These are phyloP conservation scores for Diplodia corticola DNA, from an alignment of 2,329 filamentous ascomycete genomes.

Conservation along the genomic window DNA sequence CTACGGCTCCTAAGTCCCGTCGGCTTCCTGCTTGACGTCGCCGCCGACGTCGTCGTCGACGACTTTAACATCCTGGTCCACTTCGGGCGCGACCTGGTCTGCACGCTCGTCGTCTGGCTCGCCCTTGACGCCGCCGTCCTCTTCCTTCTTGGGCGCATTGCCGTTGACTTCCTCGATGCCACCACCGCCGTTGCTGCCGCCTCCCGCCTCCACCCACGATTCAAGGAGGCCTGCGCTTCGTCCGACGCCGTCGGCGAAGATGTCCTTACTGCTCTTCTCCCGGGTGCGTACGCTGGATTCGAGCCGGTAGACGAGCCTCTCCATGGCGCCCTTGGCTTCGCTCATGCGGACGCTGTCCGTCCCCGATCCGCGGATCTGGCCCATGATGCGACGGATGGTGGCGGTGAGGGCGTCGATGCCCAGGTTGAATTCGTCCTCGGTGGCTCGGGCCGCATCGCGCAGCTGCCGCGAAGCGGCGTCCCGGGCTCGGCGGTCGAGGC, in stretches of 20 bases:
- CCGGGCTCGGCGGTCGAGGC: conserved; percentile 28
- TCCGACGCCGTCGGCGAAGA: background rate
- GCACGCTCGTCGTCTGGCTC: conserved; percentile 1
- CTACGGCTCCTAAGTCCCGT: background rate
- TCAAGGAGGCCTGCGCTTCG: conserved; percentile 6
- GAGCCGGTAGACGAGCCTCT: conserved; percentile 73
- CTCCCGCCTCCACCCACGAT: background rate
- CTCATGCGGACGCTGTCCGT: conserved; percentile 66
- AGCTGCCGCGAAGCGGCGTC: conserved; percentile 16
- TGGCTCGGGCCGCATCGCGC: conserved; percentile 21
- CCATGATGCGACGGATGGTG: conserved; percentile 28
- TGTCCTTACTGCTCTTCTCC: conserved; percentile 13
- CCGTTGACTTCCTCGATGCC: conserved; percentile 12
- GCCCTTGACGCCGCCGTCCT: background rate
- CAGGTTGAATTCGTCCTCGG: conserved; percentile 63
- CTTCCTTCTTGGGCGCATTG: conserved; percentile 11
- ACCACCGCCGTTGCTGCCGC: background rate
- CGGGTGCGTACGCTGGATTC: conserved; percentile 40
- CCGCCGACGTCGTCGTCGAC: background rate
- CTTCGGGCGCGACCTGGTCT: conserved; percentile 3
- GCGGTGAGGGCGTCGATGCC: conserved; percentile 67
- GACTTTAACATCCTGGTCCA: conserved; percentile 11
- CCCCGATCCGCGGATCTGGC: conserved; percentile 52
- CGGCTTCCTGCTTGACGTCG: background rate
- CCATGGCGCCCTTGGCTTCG: conserved; percentile 74